phyloP scores from a whole-genome alignment of 208 protist genomes.

The Leishmania tropica region DNA sequence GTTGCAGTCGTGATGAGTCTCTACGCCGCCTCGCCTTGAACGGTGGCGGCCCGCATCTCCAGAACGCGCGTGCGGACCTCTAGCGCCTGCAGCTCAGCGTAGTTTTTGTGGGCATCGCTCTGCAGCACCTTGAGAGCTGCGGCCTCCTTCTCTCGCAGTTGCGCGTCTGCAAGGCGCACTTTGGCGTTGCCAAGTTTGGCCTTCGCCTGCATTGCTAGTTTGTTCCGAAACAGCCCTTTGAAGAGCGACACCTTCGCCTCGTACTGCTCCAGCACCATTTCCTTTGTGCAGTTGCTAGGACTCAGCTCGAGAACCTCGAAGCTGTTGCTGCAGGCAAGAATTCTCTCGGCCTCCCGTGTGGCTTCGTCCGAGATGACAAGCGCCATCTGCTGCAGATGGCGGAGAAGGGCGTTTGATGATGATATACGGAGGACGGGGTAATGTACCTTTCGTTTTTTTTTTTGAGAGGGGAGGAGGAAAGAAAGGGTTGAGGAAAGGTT shows the following conservation, averaged over 20 bases:
- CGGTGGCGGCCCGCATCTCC: slow-evolving; percentile 57
- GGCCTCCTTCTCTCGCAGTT: slow-evolving; percentile 59
- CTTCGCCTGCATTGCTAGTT: slow-evolving; percentile 77
- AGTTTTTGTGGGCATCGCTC: slow-evolving; percentile 33
- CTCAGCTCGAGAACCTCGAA: slow-evolving; percentile 81
- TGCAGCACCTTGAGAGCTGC: slow-evolving; percentile 37
- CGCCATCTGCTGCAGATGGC: slow-evolving; percentile 41
- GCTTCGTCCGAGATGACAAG: slow-evolving; percentile 68
- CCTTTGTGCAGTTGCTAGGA: slow-evolving; percentile 45
- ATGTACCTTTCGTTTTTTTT: neutral
- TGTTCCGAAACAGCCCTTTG: slow-evolving; percentile 74
- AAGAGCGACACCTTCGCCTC: slow-evolving; percentile 69
- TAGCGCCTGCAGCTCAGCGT: slow-evolving; percentile 52
- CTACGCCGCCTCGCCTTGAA: slow-evolving; percentile 7
- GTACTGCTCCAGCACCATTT: slow-evolving; percentile 56
- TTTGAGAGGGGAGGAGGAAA: neutral
- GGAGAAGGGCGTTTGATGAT: neutral
- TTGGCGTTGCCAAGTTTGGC: slow-evolving; percentile 78
- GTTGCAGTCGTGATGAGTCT: neutral
- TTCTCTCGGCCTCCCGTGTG: slow-evolving; percentile 65
- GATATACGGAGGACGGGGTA: neutral
- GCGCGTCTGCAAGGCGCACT: slow-evolving; percentile 71
- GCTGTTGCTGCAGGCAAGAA: slow-evolving; percentile 67
- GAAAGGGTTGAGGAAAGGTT: neutral
- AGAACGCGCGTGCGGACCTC: slow-evolving; percentile 70